Base-by-base conservation (phyloP, 1,284 basidiomycete species). In the Trichosporon faecale region DNA sequence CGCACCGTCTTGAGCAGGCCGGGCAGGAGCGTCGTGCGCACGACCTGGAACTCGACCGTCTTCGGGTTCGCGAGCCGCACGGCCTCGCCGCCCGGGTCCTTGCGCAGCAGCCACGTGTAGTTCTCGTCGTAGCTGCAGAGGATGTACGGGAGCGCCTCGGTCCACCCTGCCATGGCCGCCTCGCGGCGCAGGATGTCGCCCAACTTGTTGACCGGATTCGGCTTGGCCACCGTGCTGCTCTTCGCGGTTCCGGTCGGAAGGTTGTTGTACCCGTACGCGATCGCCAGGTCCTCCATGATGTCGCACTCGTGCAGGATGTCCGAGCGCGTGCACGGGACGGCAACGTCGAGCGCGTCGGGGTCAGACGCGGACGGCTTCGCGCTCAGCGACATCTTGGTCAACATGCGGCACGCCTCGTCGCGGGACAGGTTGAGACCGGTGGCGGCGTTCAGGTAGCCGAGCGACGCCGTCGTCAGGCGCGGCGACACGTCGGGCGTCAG, bases 81-180 rank as follows among this genome's bases (percentile, higher is more conserved):
- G 9, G 92, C 96, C 40, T 88, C 87, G 64, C 88, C 88, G 33
- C 90, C 90, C 72, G 93, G 90, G 82, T 98, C 96, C 65, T 86
- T 82, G 70, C 90, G 91, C 84, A 97, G 95, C 73, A 99, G 86
- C 86, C 90, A 95, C 65, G 89, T 90, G 80, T 97, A 99, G 85
- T 98, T 98, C 84, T 99, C 96, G 82, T 98, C 96, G 81, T 96
- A 94, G 21, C 94, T 96, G 85, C 97, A 99, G 91, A 99, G 87
- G 80, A 95, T 99, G 68, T 99, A 87, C 27, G 97, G 94, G 5
- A 99, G 86, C 3, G 93, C 95, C 84, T 99, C 96, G 61, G 93
- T 88, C 94, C 96, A 99, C 23, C 97, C 96, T 0, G 94, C 91
- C 79, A 93, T 88, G 0, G 95, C 94, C 87, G 95, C 98, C 81